A percentile compares a stretch with the other conserved stretches of the same genome.
phyloP scores from a whole-genome alignment of 441 rosid species.

The Gossypium schwendimanii region DNA sequence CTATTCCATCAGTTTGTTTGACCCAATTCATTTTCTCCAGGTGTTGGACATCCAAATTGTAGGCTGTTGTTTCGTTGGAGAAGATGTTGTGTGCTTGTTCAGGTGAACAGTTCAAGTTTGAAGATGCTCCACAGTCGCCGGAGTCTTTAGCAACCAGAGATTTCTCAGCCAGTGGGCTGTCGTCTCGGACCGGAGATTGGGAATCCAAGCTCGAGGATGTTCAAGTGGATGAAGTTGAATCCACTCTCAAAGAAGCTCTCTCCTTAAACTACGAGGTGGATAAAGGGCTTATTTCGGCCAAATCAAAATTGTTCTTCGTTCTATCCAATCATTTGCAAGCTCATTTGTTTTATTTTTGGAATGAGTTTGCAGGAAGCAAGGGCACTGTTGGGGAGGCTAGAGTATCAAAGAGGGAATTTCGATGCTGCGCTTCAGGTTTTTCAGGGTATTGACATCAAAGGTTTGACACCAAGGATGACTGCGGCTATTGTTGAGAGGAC shows the following conservation, averaged over 20 bases:
- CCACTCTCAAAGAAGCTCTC: conserved; percentile 85
- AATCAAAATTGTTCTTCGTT: neutral
- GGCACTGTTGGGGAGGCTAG: conserved; percentile 88
- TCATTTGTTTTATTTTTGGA: neutral
- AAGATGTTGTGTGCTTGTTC: conserved; percentile 95
- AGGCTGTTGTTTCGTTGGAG: conserved; percentile 10
- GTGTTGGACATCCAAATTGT: conserved; percentile 14
- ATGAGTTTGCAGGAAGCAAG: conserved; percentile 69
- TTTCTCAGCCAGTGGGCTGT: conserved; percentile 78
- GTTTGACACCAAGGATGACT: conserved; percentile 59
- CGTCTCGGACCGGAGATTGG: conserved; percentile 72
- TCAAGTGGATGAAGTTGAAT: conserved; percentile 90
- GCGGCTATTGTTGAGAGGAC: conserved; percentile 58
- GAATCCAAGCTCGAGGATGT: conserved; percentile 66
- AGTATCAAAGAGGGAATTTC: conserved; percentile 78
- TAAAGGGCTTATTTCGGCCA: neutral
- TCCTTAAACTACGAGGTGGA: conserved; percentile 88
- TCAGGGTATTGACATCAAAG: conserved; percentile 71
- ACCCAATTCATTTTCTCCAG: neutral
- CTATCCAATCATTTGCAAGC: neutral
- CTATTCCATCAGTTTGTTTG: neutral
- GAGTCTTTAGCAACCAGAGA: conserved; percentile 87
- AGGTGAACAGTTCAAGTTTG: conserved; percentile 82
- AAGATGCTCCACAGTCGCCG: conserved; percentile 81
- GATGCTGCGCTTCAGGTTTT: conserved; percentile 97